phyloP scores from a whole-genome alignment of 192 early-diverging fungal genomes.

The Oehlia diaphana region DNA sequence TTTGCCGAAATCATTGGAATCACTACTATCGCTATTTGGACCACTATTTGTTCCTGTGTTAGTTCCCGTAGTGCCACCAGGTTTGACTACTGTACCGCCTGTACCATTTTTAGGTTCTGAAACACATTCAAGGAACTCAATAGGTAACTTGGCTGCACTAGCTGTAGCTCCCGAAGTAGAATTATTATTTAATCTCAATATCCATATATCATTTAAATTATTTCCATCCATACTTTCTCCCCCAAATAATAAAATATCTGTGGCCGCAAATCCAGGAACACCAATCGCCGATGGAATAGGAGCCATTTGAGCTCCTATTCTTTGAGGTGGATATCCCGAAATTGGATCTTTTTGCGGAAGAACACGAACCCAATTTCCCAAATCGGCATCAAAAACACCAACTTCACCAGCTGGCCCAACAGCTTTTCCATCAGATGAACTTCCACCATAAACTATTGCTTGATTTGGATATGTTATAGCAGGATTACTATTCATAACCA shows the following conservation, averaged over 20 bases:
- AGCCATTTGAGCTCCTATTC: slow-evolving; percentile 11
- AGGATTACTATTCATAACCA: neutral
- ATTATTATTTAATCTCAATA: neutral
- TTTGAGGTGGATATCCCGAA: neutral
- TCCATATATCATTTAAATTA: slow-evolving; percentile 4
- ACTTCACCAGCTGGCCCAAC: slow-evolving; percentile 1
- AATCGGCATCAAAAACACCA: slow-evolving; percentile 12
- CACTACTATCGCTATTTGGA: neutral
- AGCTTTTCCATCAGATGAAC: neutral
- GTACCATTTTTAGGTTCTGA: neutral
- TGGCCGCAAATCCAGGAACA: neutral
- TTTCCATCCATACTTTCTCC: slow-evolving; percentile 13
- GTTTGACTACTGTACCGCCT: neutral
- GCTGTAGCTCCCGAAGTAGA: neutral
- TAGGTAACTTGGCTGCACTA: neutral
- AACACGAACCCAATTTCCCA: slow-evolving; percentile 20
- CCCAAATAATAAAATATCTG: slow-evolving; percentile 17
- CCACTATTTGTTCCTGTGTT: neutral
- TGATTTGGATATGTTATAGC: neutral
- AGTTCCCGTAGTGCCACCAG: neutral
- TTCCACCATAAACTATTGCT: slow-evolving; percentile 18
- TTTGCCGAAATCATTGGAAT: neutral
- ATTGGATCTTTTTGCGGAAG: neutral
- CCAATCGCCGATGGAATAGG: neutral
- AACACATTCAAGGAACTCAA: slow-evolving; percentile 11